These are phyloP conservation scores for Novymonas esmeraldas DNA, from an alignment of 208 protist genomes.

Conservation along the genomic window DNA sequence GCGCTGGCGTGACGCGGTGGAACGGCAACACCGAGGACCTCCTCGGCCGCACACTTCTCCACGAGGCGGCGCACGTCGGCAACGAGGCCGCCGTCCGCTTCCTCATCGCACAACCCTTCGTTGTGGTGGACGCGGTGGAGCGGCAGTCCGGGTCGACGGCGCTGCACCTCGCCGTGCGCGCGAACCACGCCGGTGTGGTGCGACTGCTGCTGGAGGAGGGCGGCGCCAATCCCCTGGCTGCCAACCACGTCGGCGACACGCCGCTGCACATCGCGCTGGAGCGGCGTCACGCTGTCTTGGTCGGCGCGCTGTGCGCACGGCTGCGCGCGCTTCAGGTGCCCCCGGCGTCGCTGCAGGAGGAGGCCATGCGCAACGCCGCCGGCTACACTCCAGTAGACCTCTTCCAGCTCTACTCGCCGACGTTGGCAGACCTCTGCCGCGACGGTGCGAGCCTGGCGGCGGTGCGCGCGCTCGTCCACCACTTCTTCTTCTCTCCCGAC, in stretches of 20 bases:
- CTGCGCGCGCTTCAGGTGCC: constrained; percentile 40
- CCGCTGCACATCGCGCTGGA: constrained; percentile 71
- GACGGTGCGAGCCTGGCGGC: constrained; percentile 52
- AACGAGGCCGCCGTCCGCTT: constrained; percentile 57
- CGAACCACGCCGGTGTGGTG: constrained; percentile 44
- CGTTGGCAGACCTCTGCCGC: constrained; percentile 58
- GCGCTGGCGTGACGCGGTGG: constrained; percentile 55
- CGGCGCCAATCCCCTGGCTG: constrained; percentile 24
- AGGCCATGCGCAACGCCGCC: constrained; percentile 38
- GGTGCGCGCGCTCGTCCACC: constrained; percentile 53
- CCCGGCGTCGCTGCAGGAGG: constrained; percentile 20
- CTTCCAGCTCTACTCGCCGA: constrained; percentile 61
- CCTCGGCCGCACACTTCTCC: constrained; percentile 75
- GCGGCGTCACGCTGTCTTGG: constrained; percentile 43
- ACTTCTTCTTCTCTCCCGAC: constrained; percentile 66
- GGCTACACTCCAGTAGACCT: constrained; percentile 60
- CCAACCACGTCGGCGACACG: constrained; percentile 48
- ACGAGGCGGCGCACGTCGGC: constrained; percentile 64
- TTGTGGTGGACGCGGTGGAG: constrained; percentile 54
- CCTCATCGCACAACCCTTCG: constrained; percentile 63
- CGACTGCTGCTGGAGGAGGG: constrained; percentile 52
- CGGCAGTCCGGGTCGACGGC: constrained; percentile 55
- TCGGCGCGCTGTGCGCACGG: constrained; percentile 55
- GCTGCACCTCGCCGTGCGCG: constrained; percentile 64
- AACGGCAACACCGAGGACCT: constrained; percentile 79